phyloP scores from a whole-genome alignment of 2,329 filamentous ascomycete genomes.

The Chaetomiaceae sp. region DNA sequence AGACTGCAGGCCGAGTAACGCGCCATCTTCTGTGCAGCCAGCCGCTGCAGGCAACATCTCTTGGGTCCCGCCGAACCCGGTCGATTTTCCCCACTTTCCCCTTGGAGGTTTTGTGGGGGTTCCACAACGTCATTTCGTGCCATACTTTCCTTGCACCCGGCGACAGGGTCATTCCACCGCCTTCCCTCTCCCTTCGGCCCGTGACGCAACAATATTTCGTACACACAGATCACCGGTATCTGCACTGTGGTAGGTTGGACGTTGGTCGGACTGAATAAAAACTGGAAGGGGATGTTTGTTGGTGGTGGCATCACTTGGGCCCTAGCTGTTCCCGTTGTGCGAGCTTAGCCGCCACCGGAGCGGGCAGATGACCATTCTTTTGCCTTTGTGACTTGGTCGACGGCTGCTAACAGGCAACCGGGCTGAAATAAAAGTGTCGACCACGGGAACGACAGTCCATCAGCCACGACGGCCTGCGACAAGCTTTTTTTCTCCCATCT shows the following conservation, averaged over 20 bases:
- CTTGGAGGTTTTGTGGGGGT: background rate
- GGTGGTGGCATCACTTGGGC: too few species aligned
- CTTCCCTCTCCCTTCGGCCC: background rate
- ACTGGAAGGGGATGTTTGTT: background rate
- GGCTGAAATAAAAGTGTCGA: background rate
- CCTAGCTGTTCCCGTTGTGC: constrained; percentile 1
- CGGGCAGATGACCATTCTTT: constrained; percentile 13
- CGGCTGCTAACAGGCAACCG: constrained; percentile 1
- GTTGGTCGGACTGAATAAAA: background rate
- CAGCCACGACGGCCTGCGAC: too few species aligned
- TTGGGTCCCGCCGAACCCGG: background rate
- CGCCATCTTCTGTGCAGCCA: too few species aligned
- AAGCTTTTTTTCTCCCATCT: background rate
- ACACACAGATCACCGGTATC: background rate
- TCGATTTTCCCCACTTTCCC: background rate
- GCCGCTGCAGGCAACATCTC: too few species aligned
- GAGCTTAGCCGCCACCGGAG: constrained; percentile 10
- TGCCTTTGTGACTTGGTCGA: background rate
- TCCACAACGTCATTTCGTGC: background rate
- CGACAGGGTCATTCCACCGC: background rate
- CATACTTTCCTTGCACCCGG: background rate
- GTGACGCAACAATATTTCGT: constrained; percentile 4
- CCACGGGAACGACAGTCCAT: constrained; percentile 1
- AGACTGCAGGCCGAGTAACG: too few species aligned
- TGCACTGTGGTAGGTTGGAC: background rate